These are phyloP conservation scores for Cyclaneusma minus DNA, from an alignment of 2,329 filamentous ascomycete genomes.

Conservation along the genomic window DNA sequence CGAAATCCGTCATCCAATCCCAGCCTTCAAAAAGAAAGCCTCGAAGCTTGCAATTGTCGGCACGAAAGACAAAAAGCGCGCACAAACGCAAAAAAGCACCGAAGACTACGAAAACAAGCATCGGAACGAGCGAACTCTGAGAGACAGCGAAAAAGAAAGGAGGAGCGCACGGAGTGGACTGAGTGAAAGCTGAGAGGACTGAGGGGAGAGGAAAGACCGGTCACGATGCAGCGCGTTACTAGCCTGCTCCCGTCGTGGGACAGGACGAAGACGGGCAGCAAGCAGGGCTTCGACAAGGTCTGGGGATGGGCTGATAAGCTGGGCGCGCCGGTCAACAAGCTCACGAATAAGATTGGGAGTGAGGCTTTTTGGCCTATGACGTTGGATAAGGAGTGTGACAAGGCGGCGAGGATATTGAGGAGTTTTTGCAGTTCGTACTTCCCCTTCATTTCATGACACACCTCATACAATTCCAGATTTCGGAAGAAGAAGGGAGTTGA, in stretches of 20 bases:
- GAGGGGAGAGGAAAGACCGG: background rate
- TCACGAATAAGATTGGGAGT: slow-evolving; percentile 67
- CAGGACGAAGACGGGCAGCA: slow-evolving; percentile 35
- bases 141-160: too few species aligned
- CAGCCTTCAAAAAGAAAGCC: too few species aligned
- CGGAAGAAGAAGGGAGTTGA: slow-evolving; percentile 9
- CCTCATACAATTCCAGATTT: background rate
- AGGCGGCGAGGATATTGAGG: slow-evolving; percentile 75
- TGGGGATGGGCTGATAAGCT: slow-evolving; percentile 51
- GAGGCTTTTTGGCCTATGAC: slow-evolving; percentile 79
- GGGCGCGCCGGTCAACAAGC: slow-evolving; percentile 60
- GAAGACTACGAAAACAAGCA: too few species aligned
- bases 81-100: too few species aligned
- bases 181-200: background rate
- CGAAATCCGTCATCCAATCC: too few species aligned
- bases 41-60: too few species aligned
- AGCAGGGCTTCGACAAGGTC: slow-evolving; percentile 60
- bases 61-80: too few species aligned
- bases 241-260: slow-evolving; percentile 29
- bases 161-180: background rate
- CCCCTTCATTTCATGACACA: slow-evolving; percentile 18
- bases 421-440: slow-evolving; percentile 66
- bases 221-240: slow-evolving; percentile 19
- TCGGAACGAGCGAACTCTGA: too few species aligned
- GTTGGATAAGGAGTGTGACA: slow-evolving; percentile 80